Conservation (phyloP, 1,284 basidiomycete species). For the Apiotrichum siamense region DNA sequence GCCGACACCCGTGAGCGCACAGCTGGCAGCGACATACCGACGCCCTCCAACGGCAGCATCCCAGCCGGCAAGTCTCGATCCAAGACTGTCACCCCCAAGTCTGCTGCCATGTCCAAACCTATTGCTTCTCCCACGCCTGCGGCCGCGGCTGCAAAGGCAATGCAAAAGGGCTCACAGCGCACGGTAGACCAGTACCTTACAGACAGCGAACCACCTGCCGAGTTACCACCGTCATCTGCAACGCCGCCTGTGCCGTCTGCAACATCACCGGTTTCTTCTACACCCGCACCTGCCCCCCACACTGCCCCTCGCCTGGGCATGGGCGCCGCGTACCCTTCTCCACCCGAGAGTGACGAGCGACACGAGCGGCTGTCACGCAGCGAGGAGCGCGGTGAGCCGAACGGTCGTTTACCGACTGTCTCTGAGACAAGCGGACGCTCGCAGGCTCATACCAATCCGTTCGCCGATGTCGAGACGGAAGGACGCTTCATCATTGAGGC, state of each 20-base stretch:
- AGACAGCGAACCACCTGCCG: no score
- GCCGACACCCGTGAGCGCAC: no score
- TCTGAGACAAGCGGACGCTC: no score
- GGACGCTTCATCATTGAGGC: constrained; percentile 30
- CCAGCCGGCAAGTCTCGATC: no score
- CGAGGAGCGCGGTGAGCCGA: not conserved
- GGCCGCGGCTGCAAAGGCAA: no score
- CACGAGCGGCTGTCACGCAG: not conserved
- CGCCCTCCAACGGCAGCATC: no score
- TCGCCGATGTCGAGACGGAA: constrained; percentile 12
- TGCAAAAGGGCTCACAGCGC: not conserved
- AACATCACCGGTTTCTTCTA: not conserved
- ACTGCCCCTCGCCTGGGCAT: not conserved
- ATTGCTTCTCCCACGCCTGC: no score
- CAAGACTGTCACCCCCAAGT: no score
- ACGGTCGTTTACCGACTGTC: not conserved
- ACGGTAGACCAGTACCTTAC: not conserved
- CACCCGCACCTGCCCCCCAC: not conserved
- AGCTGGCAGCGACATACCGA: no score
- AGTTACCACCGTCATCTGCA: no score
- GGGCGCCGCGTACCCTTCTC: constrained; percentile 13
- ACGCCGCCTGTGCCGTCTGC: not conserved
- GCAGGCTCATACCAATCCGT: not conserved
- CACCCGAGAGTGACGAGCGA: constrained; percentile 26
- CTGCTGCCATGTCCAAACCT: no score